Base-by-base conservation (phyloP, 2,329 filamentous ascomycete species). In the Metarhizium humberi region DNA sequence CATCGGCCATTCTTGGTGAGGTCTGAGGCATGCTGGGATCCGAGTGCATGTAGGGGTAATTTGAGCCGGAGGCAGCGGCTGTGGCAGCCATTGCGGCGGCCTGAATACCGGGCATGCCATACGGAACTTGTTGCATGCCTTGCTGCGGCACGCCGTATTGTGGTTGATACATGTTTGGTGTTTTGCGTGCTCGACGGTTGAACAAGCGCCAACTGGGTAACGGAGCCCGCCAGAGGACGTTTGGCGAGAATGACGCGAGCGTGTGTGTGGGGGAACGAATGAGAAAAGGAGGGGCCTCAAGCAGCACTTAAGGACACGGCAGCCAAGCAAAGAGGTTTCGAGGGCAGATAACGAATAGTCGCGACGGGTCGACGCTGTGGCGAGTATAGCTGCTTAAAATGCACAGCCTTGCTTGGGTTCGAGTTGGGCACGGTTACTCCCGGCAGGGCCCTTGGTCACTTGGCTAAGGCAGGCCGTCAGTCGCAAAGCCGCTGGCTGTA, bases 71-170 rank as follows among this genome's bases (percentile, higher is more conserved):
- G 11, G 92, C 92, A 1, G 92, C 92, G 18, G 92, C 92, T 1
- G 92, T 96, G 25, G 88, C 83, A 48, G 88, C 92, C 89, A 96
- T 94, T 56, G 92, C 92, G 51, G 92, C 92, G 14, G 91, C 91
- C 71, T 95, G 90, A 50, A 91, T 90, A 20, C 87, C 82, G 38
- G 87, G 86, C 72, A 92, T 90, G 56, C 81, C 86, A 74, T 95
- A 95, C 20, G 68, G 64, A 36, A 72, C 68, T 55, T 66, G 66
- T 74, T 88, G 86, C 83, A 95, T 90, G 65, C 79, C 79, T 63
- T 84, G 79, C 60, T 86, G 82, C 58, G 87, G 78, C 56, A 92
- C 87, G 56, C 83, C 86, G 68, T 91, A 92, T 60, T 84, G 78
- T 69, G 87, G 82, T 65, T 88, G 83, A 71, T 96, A 96, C 74